These are phyloP conservation scores for Sporisorium sorghi DNA, from an alignment of 1,284 basidiomycete species.

Conservation along the genomic window DNA sequence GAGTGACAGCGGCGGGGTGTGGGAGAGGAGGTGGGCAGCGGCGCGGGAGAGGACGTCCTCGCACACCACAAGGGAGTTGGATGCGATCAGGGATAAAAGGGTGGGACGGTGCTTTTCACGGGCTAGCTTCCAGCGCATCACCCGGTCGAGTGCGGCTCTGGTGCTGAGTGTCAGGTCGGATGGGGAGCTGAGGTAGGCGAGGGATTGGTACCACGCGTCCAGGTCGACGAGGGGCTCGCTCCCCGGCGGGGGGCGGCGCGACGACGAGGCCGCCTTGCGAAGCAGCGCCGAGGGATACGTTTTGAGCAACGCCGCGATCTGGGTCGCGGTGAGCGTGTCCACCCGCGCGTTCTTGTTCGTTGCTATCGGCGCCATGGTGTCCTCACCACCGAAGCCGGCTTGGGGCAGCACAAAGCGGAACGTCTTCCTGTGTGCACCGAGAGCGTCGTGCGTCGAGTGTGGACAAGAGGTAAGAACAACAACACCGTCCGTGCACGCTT, in stretches of 20 bases:
- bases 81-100: constrained; percentile 16
- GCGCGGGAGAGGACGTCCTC: background rate
- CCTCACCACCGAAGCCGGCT: no score
- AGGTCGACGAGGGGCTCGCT: constrained; percentile 6
- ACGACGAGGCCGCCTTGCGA: background rate
- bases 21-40: constrained; percentile 1
- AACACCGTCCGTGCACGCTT: constrained; percentile 1
- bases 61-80: constrained; percentile 17
- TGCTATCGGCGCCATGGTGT: no score
- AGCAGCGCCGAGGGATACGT: constrained; percentile 10
- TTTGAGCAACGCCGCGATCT: background rate
- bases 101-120: constrained; percentile 36
- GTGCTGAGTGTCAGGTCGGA: background rate
- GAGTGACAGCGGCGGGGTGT: background rate
- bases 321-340: background rate
- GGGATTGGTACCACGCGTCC: constrained; percentile 30
- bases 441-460: no score
- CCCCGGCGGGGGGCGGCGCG: background rate
- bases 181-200: background rate
- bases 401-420: no score
- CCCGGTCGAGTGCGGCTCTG: constrained; percentile 18
- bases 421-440: no score
- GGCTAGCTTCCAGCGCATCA: constrained; percentile 43
- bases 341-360: no score
- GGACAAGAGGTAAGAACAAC: background rate